Conservation (phyloP, 768 basidiomycete species). For the Leucosporidium scottii region DNA sequence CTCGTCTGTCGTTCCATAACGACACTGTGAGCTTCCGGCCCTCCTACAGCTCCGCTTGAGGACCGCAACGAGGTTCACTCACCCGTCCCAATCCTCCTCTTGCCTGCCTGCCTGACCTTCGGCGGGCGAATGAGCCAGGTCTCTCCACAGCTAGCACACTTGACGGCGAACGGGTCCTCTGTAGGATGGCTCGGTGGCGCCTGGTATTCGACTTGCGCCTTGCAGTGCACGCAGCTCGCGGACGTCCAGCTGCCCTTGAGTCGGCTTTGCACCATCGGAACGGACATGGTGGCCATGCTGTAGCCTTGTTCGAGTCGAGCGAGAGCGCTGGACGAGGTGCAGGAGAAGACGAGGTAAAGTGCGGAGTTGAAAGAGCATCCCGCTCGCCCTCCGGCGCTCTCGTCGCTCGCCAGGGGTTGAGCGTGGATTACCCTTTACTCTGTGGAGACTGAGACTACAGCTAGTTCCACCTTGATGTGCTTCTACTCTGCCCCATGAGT, state of each 20-base stretch:
- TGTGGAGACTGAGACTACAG: no score
- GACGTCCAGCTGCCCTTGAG: not conserved
- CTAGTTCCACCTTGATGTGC: no score
- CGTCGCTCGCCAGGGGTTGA: no score
- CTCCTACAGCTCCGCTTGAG: not conserved
- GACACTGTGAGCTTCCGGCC: not conserved
- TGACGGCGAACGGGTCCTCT: conserved; percentile 57
- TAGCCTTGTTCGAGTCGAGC: no score
- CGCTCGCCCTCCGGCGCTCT: no score
- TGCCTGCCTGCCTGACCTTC: conserved; percentile 35
- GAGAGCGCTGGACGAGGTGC: no score
- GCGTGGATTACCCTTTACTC: no score
- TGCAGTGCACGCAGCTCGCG: conserved; percentile 32
- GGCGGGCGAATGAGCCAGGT: conserved; percentile 45
- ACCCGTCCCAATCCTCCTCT: conserved; percentile 18
- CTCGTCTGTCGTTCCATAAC: conserved; percentile 56
- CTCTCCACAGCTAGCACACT: conserved; percentile 62
- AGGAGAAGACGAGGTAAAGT: no score
- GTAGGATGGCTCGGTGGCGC: conserved; percentile 52
- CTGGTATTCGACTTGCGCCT: conserved; percentile 32
- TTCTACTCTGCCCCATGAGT: no score
- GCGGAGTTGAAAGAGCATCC: no score
- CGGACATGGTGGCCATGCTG: no score
- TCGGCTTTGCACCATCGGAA: not conserved
- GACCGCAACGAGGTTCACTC: not conserved